Evolutionary conservation across 805 yeast species (phyloP).

Genomic region (Dipodascopsis uninucleata): DNA sequence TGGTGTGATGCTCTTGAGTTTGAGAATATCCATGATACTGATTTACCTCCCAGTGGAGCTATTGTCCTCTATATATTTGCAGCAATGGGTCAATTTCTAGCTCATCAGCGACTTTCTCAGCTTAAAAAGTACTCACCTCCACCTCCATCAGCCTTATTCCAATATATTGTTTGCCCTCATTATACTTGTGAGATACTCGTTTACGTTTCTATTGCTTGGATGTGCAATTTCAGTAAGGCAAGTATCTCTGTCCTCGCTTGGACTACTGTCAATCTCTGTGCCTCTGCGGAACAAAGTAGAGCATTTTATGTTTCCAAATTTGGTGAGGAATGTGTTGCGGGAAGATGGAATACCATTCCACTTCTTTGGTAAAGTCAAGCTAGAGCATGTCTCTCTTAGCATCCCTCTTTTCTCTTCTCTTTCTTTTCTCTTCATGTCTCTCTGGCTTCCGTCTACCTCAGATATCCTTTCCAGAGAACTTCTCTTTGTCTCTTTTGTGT

Average conservation of each 20-base stretch:
- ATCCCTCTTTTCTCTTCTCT: too few relatives aligned
- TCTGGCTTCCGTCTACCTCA: too few relatives aligned
- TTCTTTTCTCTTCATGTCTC: too few relatives aligned
- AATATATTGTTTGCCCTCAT: slow-evolving; percentile 53
- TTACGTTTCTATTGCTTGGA: slow-evolving; percentile 38
- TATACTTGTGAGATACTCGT: slow-evolving; percentile 56
- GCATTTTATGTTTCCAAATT: slow-evolving; percentile 40
- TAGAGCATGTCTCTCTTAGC: too few relatives aligned
- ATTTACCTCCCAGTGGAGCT: slow-evolving; percentile 10
- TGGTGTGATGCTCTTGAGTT: slow-evolving; percentile 6
- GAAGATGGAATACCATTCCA: slow-evolving; percentile 17
- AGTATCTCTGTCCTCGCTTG: slow-evolving; percentile 31
- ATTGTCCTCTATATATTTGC: slow-evolving; percentile 36
- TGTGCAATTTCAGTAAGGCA: slow-evolving; percentile 24
- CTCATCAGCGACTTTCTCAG: slow-evolving; percentile 49
- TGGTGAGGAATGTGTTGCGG: slow-evolving; percentile 17
- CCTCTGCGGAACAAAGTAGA: slow-evolving; percentile 49
- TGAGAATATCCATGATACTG: not conserved
- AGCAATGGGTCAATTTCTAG: slow-evolving; percentile 46
- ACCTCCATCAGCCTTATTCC: slow-evolving; percentile 35
- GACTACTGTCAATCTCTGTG: slow-evolving; percentile 44
- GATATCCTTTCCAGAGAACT: too few relatives aligned
- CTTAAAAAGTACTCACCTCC: slow-evolving; percentile 57
- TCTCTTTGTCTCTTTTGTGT: too few relatives aligned
- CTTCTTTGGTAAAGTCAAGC: slow-evolving; percentile 8